A percentile compares a stretch with the other conserved stretches of the same genome.
Evolutionary conservation across 192 early-diverging fungal species (phyloP).

Genomic region (Jimgerdemannia flammicorona): DNA sequence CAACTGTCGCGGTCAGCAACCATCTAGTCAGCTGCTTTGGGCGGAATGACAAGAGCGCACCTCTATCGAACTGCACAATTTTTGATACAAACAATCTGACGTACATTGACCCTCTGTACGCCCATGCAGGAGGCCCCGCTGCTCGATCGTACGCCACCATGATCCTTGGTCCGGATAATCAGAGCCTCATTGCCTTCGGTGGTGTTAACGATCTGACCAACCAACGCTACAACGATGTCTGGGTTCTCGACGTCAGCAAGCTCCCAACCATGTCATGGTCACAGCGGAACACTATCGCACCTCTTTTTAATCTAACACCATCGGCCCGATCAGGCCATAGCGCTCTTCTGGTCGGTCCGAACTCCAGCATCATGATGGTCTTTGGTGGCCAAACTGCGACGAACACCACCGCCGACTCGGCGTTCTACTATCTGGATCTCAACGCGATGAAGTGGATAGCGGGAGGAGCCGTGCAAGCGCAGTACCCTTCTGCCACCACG

Average conservation of each 20-base stretch:
- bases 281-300: background rate
- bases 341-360: background rate
- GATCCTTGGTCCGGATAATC: background rate
- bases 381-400: background rate
- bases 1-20: background rate
- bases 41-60: background rate
- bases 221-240: slow-evolving; percentile 1
- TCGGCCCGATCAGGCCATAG: background rate
- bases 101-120: background rate
- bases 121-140: background rate
- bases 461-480: background rate
- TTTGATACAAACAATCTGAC: background rate
- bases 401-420: background rate
- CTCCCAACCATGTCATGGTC: background rate
- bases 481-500: background rate
- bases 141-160: slow-evolving; percentile 6
- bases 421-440: background rate
- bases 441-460: background rate
- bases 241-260: slow-evolving; percentile 9
- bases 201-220: slow-evolving; percentile 5
- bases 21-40: slow-evolving; percentile 14
- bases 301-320: background rate
- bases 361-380: background rate
- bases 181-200: background rate
- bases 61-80: background rate